phyloP scores from a whole-genome alignment of 2,329 filamentous ascomycete genomes.

The Fusarium fracticaudum region DNA sequence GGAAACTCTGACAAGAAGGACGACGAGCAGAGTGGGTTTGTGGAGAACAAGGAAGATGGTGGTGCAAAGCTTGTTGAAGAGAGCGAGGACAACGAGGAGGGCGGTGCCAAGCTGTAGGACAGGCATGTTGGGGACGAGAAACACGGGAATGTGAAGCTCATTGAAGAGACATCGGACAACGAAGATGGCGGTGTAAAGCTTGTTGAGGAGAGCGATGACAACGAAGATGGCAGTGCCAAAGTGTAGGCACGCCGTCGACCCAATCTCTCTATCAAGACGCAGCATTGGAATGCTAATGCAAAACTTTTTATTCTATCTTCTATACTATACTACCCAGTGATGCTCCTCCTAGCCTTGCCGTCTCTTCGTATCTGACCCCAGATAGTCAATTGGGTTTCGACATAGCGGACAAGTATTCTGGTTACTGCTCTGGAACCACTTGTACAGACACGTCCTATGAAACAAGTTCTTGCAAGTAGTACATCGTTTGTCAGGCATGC shows the following conservation, averaged over 20 bases:
- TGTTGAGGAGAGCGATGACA: background rate
- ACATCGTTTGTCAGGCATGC: constrained; percentile 91
- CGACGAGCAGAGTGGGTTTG: background rate
- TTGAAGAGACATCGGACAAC: background rate
- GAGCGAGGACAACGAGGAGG: background rate
- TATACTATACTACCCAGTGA: background rate
- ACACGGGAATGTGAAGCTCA: background rate
- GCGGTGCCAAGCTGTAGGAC: constrained; percentile 1
- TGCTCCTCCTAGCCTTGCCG: constrained; percentile 38
- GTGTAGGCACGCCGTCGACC: background rate
- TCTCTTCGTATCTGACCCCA: constrained; percentile 55
- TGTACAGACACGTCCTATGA: constrained; percentile 88
- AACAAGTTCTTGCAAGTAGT: constrained; percentile 94
- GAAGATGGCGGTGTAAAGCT: background rate
- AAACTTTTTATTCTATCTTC: constrained; percentile 16
- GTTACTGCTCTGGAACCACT: constrained; percentile 96
- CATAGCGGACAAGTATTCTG: constrained; percentile 93
- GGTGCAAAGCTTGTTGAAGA: background rate
- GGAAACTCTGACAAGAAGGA: background rate
- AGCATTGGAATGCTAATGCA: background rate
- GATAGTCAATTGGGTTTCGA: constrained; percentile 81
- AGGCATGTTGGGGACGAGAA: background rate
- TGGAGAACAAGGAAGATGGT: background rate
- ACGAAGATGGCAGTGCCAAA: background rate
- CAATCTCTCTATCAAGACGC: background rate